Percentiles rank a stretch among this genome's conserved stretches.
Evolutionary conservation across 179 eudicot genomes (phyloP).

Genomic region (Beta macrorhiza): DNA sequence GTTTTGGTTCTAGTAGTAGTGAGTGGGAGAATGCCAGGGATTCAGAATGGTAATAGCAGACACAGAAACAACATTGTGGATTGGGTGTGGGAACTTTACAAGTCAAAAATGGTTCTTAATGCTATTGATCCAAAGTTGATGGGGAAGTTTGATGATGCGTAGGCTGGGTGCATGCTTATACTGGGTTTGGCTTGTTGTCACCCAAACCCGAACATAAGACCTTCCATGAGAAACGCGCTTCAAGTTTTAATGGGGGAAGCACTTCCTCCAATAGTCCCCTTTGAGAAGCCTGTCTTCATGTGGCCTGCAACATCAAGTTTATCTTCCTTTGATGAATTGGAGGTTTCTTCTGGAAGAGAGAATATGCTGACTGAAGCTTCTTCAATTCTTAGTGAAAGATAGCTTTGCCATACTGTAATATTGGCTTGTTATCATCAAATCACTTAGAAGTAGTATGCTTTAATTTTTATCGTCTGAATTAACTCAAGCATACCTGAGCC

Average conservation of each 20-base stretch:
- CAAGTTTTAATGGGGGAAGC: constrained; percentile 36
- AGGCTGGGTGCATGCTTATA: constrained; percentile 25
- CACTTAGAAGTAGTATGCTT: no score
- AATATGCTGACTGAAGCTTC: no score
- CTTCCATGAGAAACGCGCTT: constrained; percentile 32
- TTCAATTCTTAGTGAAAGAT: no score
- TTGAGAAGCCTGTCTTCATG: constrained; percentile 33
- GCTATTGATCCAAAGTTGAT: constrained; percentile 25
- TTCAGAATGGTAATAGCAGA: no score
- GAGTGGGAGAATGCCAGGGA: constrained; percentile 22
- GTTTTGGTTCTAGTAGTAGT: constrained; percentile 26
- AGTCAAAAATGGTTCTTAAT: background rate
- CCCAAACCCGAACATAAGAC: constrained; percentile 40
- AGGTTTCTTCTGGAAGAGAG: no score
- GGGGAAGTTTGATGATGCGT: constrained; percentile 11
- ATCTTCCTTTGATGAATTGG: no score
- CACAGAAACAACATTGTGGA: constrained; percentile 8
- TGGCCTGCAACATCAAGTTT: no score
- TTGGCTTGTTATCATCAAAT: no score
- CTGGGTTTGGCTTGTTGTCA: constrained; percentile 37
- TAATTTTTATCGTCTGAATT: no score
- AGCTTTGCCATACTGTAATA: no score
- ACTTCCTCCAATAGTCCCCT: constrained; percentile 27
- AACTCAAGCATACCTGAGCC: no score
- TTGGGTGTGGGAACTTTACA: constrained; percentile 35